Evolutionary conservation across 2,329 filamentous ascomycete genomes (phyloP).

Genomic region (Trichophyton benhamiae): DNA sequence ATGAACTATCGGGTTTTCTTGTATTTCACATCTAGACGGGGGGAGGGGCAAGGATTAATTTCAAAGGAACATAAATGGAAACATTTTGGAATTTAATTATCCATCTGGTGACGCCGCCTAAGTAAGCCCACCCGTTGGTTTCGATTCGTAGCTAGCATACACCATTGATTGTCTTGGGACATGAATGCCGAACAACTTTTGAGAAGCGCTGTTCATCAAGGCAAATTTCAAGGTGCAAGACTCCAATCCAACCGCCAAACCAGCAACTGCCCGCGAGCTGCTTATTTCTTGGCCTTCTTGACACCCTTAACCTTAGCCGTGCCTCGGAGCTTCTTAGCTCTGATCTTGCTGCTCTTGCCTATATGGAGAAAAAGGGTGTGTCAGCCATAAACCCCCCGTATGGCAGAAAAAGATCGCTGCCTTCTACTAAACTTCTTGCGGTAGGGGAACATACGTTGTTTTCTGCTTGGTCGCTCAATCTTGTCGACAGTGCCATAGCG

Average conservation of each 20-base stretch:
- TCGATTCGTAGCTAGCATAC: constrained; percentile 16
- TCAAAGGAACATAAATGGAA: not conserved
- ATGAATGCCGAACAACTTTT: constrained; percentile 10
- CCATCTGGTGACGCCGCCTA: constrained; percentile 5
- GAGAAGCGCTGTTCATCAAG: constrained; percentile 10
- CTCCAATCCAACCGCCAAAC: constrained; percentile 11
- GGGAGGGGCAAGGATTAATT: not conserved
- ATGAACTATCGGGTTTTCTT: not conserved
- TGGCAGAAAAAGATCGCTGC: too few species aligned
- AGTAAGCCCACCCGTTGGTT: constrained; percentile 4
- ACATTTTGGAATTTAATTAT: constrained; percentile 3
- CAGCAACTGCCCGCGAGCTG: constrained; percentile 4
- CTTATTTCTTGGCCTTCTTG: constrained; percentile 67
- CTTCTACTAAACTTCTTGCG: not conserved
- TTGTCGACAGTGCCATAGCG: constrained; percentile 84
- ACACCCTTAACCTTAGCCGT: constrained; percentile 97
- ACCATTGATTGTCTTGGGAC: constrained; percentile 12
- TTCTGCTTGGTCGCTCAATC: constrained; percentile 94
- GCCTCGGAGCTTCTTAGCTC: constrained; percentile 94
- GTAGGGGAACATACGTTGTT: constrained; percentile 72
- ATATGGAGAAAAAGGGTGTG: constrained; percentile 23
- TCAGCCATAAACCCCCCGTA: not conserved
- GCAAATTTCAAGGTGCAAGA: constrained; percentile 11
- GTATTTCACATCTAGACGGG: not conserved
- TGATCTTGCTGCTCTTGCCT: constrained; percentile 99